These are phyloP conservation scores for Paramecium bursaria DNA, from an alignment of 73 alveolate genomes.

Conservation along the genomic window DNA sequence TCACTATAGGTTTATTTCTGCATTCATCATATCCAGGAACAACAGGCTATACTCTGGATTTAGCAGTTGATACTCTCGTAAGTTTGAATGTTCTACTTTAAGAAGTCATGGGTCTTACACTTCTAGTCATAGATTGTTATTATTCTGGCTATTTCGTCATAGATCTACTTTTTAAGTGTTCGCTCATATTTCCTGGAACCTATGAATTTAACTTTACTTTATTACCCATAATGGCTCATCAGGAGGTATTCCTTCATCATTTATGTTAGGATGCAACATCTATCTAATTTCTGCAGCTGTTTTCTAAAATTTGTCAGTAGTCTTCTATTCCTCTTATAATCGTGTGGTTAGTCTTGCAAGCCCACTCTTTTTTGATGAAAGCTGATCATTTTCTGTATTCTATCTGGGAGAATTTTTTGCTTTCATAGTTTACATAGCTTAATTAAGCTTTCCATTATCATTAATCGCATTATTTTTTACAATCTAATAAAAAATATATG, in stretches of 20 bases:
- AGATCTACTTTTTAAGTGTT: too few relatives aligned
- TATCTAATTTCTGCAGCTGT: slow-evolving; percentile 61
- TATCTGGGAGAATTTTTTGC: slow-evolving; percentile 11
- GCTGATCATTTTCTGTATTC: slow-evolving; percentile 1
- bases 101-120: too few relatives aligned
- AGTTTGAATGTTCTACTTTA: slow-evolving; percentile 39
- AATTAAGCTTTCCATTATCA: slow-evolving; percentile 25
- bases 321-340: slow-evolving; percentile 6
- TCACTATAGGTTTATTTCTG: slow-evolving; percentile 29
- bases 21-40: slow-evolving; percentile 35
- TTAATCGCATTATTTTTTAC: slow-evolving; percentile 53
- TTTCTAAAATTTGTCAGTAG: slow-evolving; percentile 26
- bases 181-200: slow-evolving; percentile 56
- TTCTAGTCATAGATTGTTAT: too few relatives aligned
- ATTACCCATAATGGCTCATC: slow-evolving; percentile 58
- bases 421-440: slow-evolving; percentile 53
- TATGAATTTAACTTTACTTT: not conserved
- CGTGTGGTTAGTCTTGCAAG: slow-evolving; percentile 36
- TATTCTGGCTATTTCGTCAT: too few relatives aligned
- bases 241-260: slow-evolving; percentile 11
- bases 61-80: slow-evolving; percentile 50
- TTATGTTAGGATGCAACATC: slow-evolving; percentile 48
- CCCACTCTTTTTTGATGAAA: not conserved
- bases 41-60: slow-evolving; percentile 14
- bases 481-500: not conserved